Evolutionary conservation across 2,329 filamentous ascomycete species (phyloP).

Genomic region (Epichloe uncinata): DNA sequence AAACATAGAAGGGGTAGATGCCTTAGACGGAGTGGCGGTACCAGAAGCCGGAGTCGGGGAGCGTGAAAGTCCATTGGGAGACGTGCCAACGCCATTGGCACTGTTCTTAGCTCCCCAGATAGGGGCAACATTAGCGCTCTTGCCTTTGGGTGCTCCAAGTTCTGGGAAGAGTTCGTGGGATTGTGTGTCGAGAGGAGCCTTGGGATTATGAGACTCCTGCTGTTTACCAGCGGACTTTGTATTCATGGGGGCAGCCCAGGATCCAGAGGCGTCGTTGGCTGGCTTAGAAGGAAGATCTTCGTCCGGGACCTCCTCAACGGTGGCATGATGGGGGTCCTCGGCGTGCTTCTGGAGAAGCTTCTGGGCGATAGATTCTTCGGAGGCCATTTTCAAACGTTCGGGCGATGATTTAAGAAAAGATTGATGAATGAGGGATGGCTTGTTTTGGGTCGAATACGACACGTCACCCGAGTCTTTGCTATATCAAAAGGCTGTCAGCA

Average conservation of each 20-base stretch:
- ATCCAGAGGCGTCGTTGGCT: slow-evolving; percentile 31
- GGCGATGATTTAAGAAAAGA: too few relatives aligned
- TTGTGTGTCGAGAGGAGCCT: slow-evolving; percentile 55
- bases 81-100: slow-evolving; percentile 39
- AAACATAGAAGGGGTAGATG: slow-evolving; percentile 39
- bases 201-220: slow-evolving; percentile 36
- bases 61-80: slow-evolving; percentile 43
- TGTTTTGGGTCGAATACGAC: not conserved
- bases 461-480: not conserved
- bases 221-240: slow-evolving; percentile 58
- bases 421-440: not conserved
- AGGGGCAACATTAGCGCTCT: slow-evolving; percentile 52
- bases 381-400: too few relatives aligned
- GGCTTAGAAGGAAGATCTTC: slow-evolving; percentile 56
- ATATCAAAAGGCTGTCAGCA: not conserved
- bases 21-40: slow-evolving; percentile 27
- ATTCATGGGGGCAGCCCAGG: slow-evolving; percentile 36
- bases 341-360: slow-evolving; percentile 52
- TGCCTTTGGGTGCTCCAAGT: slow-evolving; percentile 57
- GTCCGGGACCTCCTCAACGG: slow-evolving; percentile 69
- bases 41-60: slow-evolving; percentile 52
- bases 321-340: slow-evolving; percentile 41
- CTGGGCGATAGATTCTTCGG: slow-evolving; percentile 43
- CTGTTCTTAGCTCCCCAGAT: slow-evolving; percentile 67
- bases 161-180: slow-evolving; percentile 92